These are phyloP conservation scores for Ustilago vetiveriae DNA, from an alignment of 1,284 basidiomycete species.

Conservation along the genomic window DNA sequence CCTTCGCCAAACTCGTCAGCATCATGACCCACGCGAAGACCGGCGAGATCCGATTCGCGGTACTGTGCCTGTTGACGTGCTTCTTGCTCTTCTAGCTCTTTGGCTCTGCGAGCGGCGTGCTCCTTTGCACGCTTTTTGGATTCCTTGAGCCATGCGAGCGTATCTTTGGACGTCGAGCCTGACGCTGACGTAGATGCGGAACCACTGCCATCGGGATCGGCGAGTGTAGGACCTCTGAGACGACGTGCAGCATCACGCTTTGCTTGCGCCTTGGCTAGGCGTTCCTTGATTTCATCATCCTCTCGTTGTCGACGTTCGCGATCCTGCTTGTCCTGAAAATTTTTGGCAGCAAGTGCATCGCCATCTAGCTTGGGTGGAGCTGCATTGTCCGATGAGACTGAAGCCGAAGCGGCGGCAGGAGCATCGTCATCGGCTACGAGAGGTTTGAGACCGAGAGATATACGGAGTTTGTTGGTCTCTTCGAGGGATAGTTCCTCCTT, in stretches of 20 bases:
- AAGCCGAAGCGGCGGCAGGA: slow-evolving; percentile 43
- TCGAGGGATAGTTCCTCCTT: slow-evolving; percentile 87
- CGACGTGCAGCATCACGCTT: slow-evolving; percentile 86
- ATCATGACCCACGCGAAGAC: slow-evolving; percentile 94
- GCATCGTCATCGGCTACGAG: slow-evolving; percentile 74
- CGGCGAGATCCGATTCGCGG: slow-evolving; percentile 76
- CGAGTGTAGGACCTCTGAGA: slow-evolving; percentile 88
- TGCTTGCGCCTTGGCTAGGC: slow-evolving; percentile 73
- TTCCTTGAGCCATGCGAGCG: slow-evolving; percentile 87
- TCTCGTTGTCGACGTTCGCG: slow-evolving; percentile 78
- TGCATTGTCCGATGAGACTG: too few relatives aligned
- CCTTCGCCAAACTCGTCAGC: slow-evolving; percentile 82
- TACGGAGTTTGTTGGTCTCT: slow-evolving; percentile 97
- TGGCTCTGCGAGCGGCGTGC: slow-evolving; percentile 80
- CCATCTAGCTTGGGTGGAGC: slow-evolving; percentile 45
- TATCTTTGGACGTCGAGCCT: slow-evolving; percentile 68
- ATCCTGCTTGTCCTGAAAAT: slow-evolving; percentile 71
- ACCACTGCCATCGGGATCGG: slow-evolving; percentile 71
- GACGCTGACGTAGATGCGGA: slow-evolving; percentile 16
- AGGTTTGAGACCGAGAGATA: slow-evolving; percentile 91
- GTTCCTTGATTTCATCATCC: slow-evolving; percentile 71
- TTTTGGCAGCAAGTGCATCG: slow-evolving; percentile 67
- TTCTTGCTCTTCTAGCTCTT: slow-evolving; percentile 79
- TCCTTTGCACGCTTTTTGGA: slow-evolving; percentile 86
- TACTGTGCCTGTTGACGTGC: slow-evolving; percentile 76